A percentile compares a stretch with the other conserved stretches of the same genome.
Evolutionary conservation across 805 yeast genomes (phyloP).

Genomic region (Grigorovia jiainica): DNA sequence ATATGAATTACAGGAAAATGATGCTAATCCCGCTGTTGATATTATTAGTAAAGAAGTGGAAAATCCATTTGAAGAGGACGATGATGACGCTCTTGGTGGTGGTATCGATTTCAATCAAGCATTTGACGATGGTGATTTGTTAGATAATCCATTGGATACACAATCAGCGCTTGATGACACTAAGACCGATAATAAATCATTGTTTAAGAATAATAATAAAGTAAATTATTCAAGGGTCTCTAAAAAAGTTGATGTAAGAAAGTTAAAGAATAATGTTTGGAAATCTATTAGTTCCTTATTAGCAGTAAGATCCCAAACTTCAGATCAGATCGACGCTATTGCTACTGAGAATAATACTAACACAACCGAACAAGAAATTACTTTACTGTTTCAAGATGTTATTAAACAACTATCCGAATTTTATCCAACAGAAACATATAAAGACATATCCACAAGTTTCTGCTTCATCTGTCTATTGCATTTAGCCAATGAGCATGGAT

Average conservation of each 20-base stretch:
- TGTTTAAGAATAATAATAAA: slow-evolving; percentile 20
- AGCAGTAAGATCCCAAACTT: slow-evolving; percentile 7
- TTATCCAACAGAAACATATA: slow-evolving; percentile 48
- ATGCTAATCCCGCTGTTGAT: slow-evolving; percentile 11
- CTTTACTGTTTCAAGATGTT: slow-evolving; percentile 35
- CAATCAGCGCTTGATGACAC: not conserved
- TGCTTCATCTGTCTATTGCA: slow-evolving; percentile 78
- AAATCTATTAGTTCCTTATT: slow-evolving; percentile 31
- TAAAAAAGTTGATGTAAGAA: slow-evolving; percentile 67
- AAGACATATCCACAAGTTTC: slow-evolving; percentile 74
- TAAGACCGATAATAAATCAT: slow-evolving; percentile 3
- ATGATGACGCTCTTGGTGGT: slow-evolving; percentile 24
- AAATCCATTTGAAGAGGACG: slow-evolving; percentile 31
- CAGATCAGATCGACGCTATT: slow-evolving; percentile 19
- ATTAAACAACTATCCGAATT: slow-evolving; percentile 39
- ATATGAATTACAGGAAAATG: slow-evolving; percentile 29
- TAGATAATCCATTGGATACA: slow-evolving; percentile 21
- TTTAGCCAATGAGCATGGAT: slow-evolving; percentile 78
- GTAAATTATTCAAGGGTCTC: slow-evolving; percentile 62
- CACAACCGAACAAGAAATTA: slow-evolving; percentile 1
- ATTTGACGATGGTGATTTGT: slow-evolving; percentile 21
- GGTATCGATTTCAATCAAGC: slow-evolving; percentile 31
- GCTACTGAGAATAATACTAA: slow-evolving; percentile 14
- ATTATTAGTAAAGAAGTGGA: slow-evolving; percentile 17
- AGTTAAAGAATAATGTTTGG: slow-evolving; percentile 72